phyloP scores from a whole-genome alignment of 441 rosid species.

The Croton setiger region DNA sequence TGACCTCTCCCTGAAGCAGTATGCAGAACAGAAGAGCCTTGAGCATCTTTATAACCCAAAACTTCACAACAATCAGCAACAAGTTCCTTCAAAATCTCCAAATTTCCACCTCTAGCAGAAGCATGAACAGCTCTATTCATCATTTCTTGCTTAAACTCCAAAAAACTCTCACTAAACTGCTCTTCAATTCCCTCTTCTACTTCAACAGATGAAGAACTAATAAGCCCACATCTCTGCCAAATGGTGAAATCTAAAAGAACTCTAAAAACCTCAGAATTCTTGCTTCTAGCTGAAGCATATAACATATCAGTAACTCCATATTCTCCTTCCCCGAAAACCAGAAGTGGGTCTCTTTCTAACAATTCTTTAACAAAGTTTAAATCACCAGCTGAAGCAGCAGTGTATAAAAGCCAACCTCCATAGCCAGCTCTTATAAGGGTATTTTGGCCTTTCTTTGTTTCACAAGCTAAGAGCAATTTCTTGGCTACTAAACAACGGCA shows the following conservation, averaged over 20 bases:
- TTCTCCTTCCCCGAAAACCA: constrained; percentile 96
- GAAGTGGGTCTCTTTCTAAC: constrained; percentile 71
- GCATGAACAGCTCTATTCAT: constrained; percentile 84
- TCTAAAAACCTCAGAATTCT: constrained; percentile 58
- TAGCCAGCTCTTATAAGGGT: constrained; percentile 83
- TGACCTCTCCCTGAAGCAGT: constrained; percentile 85
- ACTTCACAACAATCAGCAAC: constrained; percentile 40
- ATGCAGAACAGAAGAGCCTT: constrained; percentile 74
- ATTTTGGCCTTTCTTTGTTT: constrained; percentile 45
- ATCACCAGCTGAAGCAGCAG: constrained; percentile 97
- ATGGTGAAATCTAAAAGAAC: constrained; percentile 46
- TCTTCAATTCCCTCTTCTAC: constrained; percentile 32
- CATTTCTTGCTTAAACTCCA: constrained; percentile 61
- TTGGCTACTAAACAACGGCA: constrained; percentile 72
- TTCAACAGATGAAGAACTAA: constrained; percentile 11
- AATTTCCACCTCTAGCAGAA: constrained; percentile 87
- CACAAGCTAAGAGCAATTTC: constrained; percentile 46
- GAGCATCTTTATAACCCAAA: constrained; percentile 50
- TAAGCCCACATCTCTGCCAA: constrained; percentile 24
- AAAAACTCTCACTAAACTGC: constrained; percentile 30
- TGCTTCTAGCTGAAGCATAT: constrained; percentile 81
- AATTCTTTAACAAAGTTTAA: constrained; percentile 58
- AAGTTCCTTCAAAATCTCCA: constrained; percentile 56
- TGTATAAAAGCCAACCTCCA: constrained; percentile 95
- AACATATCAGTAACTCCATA: constrained; percentile 83